These are phyloP conservation scores for Neurospora sp. DNA, from an alignment of 495 filamentous ascomycete genomes.

Conservation along the genomic window DNA sequence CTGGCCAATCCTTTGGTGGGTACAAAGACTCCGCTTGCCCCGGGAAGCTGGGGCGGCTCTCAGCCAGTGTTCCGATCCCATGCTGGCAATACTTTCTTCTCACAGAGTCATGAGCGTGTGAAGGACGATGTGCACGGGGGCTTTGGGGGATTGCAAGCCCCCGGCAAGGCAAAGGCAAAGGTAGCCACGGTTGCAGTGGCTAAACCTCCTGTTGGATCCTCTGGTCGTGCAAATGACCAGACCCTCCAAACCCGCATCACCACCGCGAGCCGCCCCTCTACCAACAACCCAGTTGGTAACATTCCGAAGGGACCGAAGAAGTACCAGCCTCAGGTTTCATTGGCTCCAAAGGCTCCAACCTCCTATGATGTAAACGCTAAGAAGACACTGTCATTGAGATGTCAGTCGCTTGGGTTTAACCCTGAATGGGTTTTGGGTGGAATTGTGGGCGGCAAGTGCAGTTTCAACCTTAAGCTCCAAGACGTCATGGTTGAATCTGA, in stretches of 20 bases:
- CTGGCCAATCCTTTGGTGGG: not conserved
- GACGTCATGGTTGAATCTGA: not conserved
- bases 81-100: not conserved
- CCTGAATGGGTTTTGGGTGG: conserved; percentile 3
- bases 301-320: not conserved
- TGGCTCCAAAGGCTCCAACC: not conserved
- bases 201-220: not conserved
- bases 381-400: conserved; percentile 8
- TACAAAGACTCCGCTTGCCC: not conserved
- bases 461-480: conserved; percentile 4
- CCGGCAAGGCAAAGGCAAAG: not conserved
- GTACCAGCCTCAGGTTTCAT: not conserved
- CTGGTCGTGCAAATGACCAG: not conserved
- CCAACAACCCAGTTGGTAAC: not conserved
- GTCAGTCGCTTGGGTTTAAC: conserved; percentile 24
- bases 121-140: not conserved
- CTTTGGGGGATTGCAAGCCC: not conserved
- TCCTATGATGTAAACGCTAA: not conserved
- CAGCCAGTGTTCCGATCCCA: not conserved
- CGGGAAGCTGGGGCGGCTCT: not conserved
- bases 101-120: not conserved
- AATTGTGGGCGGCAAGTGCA: not conserved
- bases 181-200: not conserved
- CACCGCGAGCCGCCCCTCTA: not conserved
- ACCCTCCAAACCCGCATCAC: not conserved